phyloP scores from a whole-genome alignment of 1,284 basidiomycete species.

The Austroboletus novae-zelandiae region DNA sequence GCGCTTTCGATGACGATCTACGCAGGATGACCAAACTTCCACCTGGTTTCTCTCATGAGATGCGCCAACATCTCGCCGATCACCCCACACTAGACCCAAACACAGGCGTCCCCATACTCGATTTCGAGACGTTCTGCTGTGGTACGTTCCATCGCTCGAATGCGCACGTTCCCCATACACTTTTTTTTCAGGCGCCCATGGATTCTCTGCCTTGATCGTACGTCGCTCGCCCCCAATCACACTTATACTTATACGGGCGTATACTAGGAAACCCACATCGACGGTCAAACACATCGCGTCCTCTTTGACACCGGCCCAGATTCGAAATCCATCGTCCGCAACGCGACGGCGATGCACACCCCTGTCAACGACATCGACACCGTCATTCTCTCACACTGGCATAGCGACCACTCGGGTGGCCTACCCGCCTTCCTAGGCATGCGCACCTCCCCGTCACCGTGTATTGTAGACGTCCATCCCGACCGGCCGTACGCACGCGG shows the following conservation, averaged over 20 bases:
- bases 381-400: constrained; percentile 80
- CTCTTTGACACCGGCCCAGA: constrained; percentile 85
- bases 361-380: constrained; percentile 55
- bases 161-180: neutral
- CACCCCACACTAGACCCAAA: constrained; percentile 49
- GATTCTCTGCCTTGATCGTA: constrained; percentile 76
- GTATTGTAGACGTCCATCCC: constrained; percentile 72
- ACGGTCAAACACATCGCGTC: constrained; percentile 48
- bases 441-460: constrained; percentile 35
- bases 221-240: constrained; percentile 17
- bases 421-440: constrained; percentile 58
- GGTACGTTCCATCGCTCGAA: constrained; percentile 39
- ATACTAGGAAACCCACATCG: constrained; percentile 51
- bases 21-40: constrained; percentile 75
- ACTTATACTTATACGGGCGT: neutral
- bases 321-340: constrained; percentile 65
- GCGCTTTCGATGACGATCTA: neutral
- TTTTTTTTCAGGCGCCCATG: constrained; percentile 67
- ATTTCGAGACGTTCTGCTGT: constrained; percentile 78
- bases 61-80: constrained; percentile 58
- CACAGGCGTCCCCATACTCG: constrained; percentile 63
- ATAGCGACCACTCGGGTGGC: constrained; percentile 78
- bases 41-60: constrained; percentile 72
- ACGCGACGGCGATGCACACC: constrained; percentile 59
- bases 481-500: constrained; percentile 71